Evolutionary conservation across 169 alveolate genomes (phyloP).

Genomic region (Cryptosporidium canis): DNA sequence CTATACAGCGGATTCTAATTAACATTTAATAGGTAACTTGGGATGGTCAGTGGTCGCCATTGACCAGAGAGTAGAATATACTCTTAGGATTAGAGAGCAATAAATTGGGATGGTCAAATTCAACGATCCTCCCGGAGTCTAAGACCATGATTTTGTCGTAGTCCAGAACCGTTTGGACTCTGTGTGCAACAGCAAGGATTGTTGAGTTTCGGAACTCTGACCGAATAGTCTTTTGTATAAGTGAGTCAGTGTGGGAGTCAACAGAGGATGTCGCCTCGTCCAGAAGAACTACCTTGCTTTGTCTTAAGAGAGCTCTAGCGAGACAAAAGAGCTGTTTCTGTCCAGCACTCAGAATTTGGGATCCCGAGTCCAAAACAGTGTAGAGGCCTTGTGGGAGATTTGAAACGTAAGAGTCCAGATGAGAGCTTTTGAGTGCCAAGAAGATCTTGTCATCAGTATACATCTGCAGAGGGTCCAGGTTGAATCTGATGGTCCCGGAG

Average conservation of each 20-base stretch:
- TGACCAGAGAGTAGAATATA: conserved; percentile 46
- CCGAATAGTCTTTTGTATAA: conserved; percentile 78
- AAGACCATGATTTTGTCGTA: conserved; percentile 83
- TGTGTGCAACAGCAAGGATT: conserved; percentile 85
- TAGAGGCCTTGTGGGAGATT: conserved; percentile 74
- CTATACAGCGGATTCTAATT: neutral
- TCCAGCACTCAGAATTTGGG: conserved; percentile 83
- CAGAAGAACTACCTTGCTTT: conserved; percentile 81
- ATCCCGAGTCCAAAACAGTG: conserved; percentile 78
- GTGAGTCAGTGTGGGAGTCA: conserved; percentile 82
- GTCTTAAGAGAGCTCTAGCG: conserved; percentile 84
- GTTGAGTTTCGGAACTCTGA: conserved; percentile 77
- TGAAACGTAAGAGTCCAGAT: conserved; percentile 32
- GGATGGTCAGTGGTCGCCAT: neutral
- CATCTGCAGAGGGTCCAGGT: conserved; percentile 82
- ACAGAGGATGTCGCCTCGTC: conserved; percentile 89
- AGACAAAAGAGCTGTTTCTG: conserved; percentile 88
- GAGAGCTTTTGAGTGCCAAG: conserved; percentile 72
- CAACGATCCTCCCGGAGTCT: conserved; percentile 83
- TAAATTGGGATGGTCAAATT: conserved; percentile 81
- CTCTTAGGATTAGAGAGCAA: conserved; percentile 46
- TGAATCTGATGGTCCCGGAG: conserved; percentile 81
- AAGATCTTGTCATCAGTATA: conserved; percentile 73
- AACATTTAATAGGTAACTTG: neutral
- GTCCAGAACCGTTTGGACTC: conserved; percentile 85